Evolutionary conservation across 2,329 filamentous ascomycete genomes (phyloP).

Genomic region (Colletotrichum siamense): DNA sequence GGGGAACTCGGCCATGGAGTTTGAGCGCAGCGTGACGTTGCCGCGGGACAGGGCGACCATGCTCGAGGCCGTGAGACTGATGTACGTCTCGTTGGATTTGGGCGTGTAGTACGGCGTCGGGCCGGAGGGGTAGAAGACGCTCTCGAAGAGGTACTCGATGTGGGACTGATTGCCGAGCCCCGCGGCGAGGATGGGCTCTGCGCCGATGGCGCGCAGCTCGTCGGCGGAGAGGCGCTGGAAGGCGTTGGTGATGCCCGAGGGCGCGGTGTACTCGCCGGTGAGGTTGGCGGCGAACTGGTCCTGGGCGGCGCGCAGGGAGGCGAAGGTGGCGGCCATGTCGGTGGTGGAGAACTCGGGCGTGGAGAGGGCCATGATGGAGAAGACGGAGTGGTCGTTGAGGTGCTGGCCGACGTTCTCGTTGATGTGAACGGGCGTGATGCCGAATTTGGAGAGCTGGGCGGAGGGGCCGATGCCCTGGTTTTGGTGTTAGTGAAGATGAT

Average conservation of each 20-base stretch:
- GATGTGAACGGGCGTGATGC: slow-evolving; percentile 25
- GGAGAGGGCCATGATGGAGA: slow-evolving; percentile 30
- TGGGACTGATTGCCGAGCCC: slow-evolving; percentile 29
- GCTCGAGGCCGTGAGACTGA: slow-evolving; percentile 28
- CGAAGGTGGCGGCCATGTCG: slow-evolving; percentile 24
- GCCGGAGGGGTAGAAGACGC: slow-evolving; percentile 30
- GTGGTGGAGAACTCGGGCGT: slow-evolving; percentile 28
- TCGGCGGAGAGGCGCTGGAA: slow-evolving; percentile 26
- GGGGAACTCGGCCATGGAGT: slow-evolving; percentile 27
- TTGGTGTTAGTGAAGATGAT: background rate
- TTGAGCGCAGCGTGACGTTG: slow-evolving; percentile 24
- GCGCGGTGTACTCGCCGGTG: slow-evolving; percentile 27
- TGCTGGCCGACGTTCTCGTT: slow-evolving; percentile 30
- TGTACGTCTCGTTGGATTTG: slow-evolving; percentile 27
- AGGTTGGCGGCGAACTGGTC: slow-evolving; percentile 27
- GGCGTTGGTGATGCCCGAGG: slow-evolving; percentile 29
- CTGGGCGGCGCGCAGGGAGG: slow-evolving; percentile 23
- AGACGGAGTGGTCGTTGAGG: slow-evolving; percentile 31
- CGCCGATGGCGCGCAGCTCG: slow-evolving; percentile 25
- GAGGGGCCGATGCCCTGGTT: slow-evolving; percentile 26
- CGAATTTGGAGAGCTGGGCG: slow-evolving; percentile 24
- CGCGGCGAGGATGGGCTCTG: slow-evolving; percentile 22
- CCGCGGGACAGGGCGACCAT: slow-evolving; percentile 29
- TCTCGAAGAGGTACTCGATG: slow-evolving; percentile 32
- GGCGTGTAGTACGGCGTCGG: slow-evolving; percentile 31